These are phyloP conservation scores for Cynara cardunculus DNA, from an alignment of 129 eudicot genomes.

Conservation along the genomic window DNA sequence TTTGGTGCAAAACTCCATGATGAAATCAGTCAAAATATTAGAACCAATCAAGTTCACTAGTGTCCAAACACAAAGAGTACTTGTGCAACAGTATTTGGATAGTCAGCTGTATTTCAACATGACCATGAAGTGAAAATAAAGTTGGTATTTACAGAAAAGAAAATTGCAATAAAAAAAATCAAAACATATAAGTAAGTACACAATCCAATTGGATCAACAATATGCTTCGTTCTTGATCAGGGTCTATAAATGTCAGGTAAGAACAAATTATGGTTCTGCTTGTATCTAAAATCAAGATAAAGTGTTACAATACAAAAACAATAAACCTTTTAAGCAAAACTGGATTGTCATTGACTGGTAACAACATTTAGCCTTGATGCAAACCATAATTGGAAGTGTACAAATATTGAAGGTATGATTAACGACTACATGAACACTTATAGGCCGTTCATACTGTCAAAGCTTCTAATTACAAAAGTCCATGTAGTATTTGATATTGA, in stretches of 20 bases:
- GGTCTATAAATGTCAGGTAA: background rate
- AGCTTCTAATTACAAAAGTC: background rate
- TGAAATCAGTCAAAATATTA: background rate
- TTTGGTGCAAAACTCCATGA: background rate
- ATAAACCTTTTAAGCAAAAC: background rate
- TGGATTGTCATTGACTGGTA: background rate
- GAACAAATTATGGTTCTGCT: too few species aligned
- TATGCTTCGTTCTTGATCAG: background rate
- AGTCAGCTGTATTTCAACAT: background rate
- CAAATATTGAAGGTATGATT: background rate
- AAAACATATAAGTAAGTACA: background rate
- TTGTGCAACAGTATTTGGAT: background rate
- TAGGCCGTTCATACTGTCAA: background rate
- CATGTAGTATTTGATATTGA: background rate
- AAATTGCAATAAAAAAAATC: background rate
- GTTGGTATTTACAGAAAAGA: background rate
- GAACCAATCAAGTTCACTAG: background rate
- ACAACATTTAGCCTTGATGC: background rate
- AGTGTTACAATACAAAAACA: too few species aligned
- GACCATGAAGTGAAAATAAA: background rate
- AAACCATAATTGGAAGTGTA: background rate
- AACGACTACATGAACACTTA: background rate
- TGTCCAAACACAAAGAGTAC: background rate
- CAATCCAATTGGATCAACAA: background rate
- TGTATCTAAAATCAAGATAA: too few species aligned